Evolutionary conservation across 208 protist genomes (phyloP).

Genomic region (Naegleria gruberi): DNA sequence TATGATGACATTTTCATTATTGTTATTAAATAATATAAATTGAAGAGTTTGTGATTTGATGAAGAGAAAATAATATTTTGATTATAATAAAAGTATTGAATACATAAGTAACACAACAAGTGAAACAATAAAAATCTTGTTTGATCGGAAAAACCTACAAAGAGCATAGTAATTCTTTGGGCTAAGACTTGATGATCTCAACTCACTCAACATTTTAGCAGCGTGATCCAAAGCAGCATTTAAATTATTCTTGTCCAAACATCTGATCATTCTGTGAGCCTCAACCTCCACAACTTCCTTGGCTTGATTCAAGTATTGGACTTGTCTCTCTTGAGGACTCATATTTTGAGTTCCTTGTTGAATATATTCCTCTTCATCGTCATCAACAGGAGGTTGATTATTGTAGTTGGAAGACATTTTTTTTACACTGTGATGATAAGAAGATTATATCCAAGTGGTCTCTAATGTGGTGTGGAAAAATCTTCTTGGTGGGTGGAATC

Average conservation of each 20-base stretch:
- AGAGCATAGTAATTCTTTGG: constrained; percentile 97
- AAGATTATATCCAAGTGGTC: no score
- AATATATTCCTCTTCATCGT: not conserved
- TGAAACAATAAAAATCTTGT: not conserved
- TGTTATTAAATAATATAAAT: no score
- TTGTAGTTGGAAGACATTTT: not conserved
- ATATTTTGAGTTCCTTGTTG: not conserved
- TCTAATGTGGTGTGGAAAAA: no score
- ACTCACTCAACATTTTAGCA: constrained; percentile 80
- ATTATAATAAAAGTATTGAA: not conserved
- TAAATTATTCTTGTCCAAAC: constrained; percentile 59
- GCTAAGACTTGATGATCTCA: constrained; percentile 79
- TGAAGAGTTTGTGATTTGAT: not conserved
- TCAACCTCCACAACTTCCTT: not conserved
- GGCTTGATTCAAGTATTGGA: not conserved
- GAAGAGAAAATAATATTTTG: not conserved
- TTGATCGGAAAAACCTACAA: constrained; percentile 46
- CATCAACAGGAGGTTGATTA: not conserved
- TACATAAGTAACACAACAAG: not conserved
- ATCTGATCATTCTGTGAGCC: not conserved
- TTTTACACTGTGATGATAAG: no score
- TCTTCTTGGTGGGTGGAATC: no score
- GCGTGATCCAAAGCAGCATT: constrained; percentile 73
- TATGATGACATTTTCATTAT: not conserved
- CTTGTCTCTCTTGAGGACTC: not conserved